Evolutionary conservation across 1,284 basidiomycete genomes (phyloP).

Genomic region (Tausonia pullulans): DNA sequence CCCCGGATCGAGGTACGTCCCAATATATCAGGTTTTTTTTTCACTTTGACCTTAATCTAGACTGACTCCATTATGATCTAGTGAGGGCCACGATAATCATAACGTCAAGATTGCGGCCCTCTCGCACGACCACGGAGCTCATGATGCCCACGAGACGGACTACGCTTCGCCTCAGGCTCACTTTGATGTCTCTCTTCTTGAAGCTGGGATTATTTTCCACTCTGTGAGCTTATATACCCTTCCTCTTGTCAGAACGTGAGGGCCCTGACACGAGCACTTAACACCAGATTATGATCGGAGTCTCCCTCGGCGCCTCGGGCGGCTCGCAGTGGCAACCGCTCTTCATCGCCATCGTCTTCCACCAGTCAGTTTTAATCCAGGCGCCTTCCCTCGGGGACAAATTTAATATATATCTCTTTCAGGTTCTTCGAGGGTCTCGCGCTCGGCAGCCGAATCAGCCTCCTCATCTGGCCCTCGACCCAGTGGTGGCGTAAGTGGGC

Average conservation of each 20-base stretch:
- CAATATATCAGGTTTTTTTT: neutral
- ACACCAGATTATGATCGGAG: slow-evolving; percentile 26
- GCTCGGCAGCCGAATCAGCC: slow-evolving; percentile 25
- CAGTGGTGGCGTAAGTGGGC: slow-evolving; percentile 19
- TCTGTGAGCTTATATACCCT: neutral
- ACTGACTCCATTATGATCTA: neutral
- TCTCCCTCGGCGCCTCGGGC: slow-evolving; percentile 30
- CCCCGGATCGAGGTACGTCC: neutral
- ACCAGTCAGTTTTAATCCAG: slow-evolving; percentile 18
- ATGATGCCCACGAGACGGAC: slow-evolving; percentile 20
- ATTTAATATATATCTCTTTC: slow-evolving; percentile 15
- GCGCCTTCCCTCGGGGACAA: slow-evolving; percentile 16
- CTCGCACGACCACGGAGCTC: slow-evolving; percentile 21
- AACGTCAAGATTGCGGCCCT: slow-evolving; percentile 1
- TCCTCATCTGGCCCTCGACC: slow-evolving; percentile 19
- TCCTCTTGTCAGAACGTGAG: neutral
- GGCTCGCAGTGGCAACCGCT: slow-evolving; percentile 25
- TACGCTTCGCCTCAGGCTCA: slow-evolving; percentile 22
- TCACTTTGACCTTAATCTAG: slow-evolving; percentile 3
- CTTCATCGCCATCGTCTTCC: slow-evolving; percentile 25
- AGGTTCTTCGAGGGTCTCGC: slow-evolving; percentile 23
- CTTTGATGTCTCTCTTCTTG: slow-evolving; percentile 33
- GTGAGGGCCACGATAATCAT: neutral
- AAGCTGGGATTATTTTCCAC: slow-evolving; percentile 39
- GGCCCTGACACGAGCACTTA: neutral